phyloP scores from a whole-genome alignment of 2,329 filamentous ascomycete genomes.

The Apiospora kogelbergensis region DNA sequence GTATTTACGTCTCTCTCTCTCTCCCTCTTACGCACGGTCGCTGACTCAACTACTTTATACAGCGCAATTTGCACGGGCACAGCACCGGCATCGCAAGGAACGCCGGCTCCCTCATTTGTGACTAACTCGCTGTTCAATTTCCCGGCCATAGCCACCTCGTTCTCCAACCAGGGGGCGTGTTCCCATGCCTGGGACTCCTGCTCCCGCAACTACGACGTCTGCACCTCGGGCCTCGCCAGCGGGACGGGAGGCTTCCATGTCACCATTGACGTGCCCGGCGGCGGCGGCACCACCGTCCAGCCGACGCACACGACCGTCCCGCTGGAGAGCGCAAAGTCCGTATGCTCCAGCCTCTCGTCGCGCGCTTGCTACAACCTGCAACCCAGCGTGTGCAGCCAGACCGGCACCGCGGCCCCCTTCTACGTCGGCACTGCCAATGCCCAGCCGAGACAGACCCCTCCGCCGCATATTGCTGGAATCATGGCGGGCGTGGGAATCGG shows the following conservation, averaged over 20 bases:
- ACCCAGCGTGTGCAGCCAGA: slow-evolving; percentile 38
- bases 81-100: slow-evolving; percentile 40
- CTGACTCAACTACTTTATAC: neutral
- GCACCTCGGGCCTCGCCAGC: slow-evolving; percentile 48
- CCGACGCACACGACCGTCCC: slow-evolving; percentile 40
- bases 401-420: slow-evolving; percentile 25
- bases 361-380: slow-evolving; percentile 49
- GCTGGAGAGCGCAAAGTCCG: slow-evolving; percentile 46
- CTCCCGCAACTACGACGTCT: slow-evolving; percentile 53
- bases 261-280: slow-evolving; percentile 55
- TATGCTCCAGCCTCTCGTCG: slow-evolving; percentile 57
- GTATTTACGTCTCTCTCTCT: neutral
- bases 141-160: slow-evolving; percentile 55
- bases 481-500: slow-evolving; percentile 32
- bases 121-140: slow-evolving; percentile 60
- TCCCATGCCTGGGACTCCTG: slow-evolving; percentile 52
- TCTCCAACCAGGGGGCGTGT: slow-evolving; percentile 51
- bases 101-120: slow-evolving; percentile 49
- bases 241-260: slow-evolving; percentile 46
- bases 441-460: slow-evolving; percentile 27
- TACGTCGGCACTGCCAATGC: slow-evolving; percentile 26
- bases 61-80: slow-evolving; percentile 58
- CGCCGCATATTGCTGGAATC: slow-evolving; percentile 27
- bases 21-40: neutral
- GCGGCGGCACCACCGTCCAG: slow-evolving; percentile 52